phyloP scores from a whole-genome alignment of 306 rosid genomes.

The Vigna nakashimae region DNA sequence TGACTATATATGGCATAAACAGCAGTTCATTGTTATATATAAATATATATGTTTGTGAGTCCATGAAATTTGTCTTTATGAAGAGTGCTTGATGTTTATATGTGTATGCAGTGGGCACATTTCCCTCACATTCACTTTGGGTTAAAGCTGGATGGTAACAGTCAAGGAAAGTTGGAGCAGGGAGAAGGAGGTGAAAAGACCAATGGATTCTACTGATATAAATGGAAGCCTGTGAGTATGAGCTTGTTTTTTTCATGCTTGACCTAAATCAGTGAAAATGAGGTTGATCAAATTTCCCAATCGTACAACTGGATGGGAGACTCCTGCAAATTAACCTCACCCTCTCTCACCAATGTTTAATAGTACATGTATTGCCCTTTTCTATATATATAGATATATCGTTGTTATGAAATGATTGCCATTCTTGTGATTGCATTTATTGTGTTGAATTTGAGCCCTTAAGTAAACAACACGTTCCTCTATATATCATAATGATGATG shows the following conservation, averaged over 20 bases:
- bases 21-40: background rate
- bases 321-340: slow-evolving; percentile 49
- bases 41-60: background rate
- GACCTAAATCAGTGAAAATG: slow-evolving; percentile 47
- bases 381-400: background rate
- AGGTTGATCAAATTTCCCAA: slow-evolving; percentile 57
- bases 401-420: slow-evolving; percentile 42
- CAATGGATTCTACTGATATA: slow-evolving; percentile 64
- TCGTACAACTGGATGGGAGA: slow-evolving; percentile 45
- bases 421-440: slow-evolving; percentile 55
- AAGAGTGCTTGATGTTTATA: background rate
- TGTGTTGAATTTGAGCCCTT: slow-evolving; percentile 41
- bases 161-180: slow-evolving; percentile 71
- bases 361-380: slow-evolving; percentile 42
- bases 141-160: slow-evolving; percentile 74
- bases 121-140: slow-evolving; percentile 97
- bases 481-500: background rate
- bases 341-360: slow-evolving; percentile 46
- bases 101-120: slow-evolving; percentile 94
- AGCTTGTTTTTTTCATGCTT: slow-evolving; percentile 50
- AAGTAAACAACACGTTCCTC: slow-evolving; percentile 40
- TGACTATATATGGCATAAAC: slow-evolving; percentile 21
- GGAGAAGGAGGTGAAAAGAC: slow-evolving; percentile 67
- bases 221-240: slow-evolving; percentile 48
- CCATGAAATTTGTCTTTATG: slow-evolving; percentile 15